Conservation (phyloP, 2,329 filamentous ascomycete species). For the Aspergillus versicolor region DNA sequence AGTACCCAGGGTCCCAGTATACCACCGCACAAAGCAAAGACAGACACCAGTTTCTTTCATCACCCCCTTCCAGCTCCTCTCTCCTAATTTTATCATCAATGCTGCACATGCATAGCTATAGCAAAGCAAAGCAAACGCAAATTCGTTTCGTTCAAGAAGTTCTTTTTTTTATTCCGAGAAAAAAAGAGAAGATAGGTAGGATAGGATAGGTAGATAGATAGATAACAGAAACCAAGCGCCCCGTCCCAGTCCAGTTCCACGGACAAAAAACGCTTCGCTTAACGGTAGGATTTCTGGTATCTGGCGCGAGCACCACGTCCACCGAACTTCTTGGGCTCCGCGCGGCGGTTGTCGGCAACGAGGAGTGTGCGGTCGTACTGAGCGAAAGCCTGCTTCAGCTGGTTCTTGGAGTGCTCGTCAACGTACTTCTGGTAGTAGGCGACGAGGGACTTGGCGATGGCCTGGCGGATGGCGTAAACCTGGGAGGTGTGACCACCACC, state of each 20-base stretch:
- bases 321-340: constrained; percentile 94
- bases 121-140: not conserved
- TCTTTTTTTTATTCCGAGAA: constrained; percentile 5
- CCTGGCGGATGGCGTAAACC: constrained; percentile 98
- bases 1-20: constrained; percentile 14
- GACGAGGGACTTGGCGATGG: constrained; percentile 95
- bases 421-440: constrained; percentile 99
- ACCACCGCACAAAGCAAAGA: constrained; percentile 9
- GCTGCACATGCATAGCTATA: not conserved
- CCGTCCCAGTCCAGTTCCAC: not conserved
- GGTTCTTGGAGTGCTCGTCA: constrained; percentile 99
- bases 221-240: constrained; percentile 14
- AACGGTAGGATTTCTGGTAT: constrained; percentile 99
- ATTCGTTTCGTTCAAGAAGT: not conserved
- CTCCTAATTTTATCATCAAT: not conserved
- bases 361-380: constrained; percentile 96
- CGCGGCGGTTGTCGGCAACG: constrained; percentile 97
- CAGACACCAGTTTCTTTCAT: constrained; percentile 17
- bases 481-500: constrained; percentile 98
- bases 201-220: constrained; percentile 7
- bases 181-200: not conserved
- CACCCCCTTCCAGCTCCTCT: not conserved
- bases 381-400: constrained; percentile 94
- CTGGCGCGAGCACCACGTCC: constrained; percentile 87
- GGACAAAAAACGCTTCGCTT: constrained; percentile 45